Percentiles rank a stretch among this genome's conserved stretches.
Evolutionary conservation across 805 yeast genomes (phyloP).

Genomic region (Teunomyces kruisii): DNA sequence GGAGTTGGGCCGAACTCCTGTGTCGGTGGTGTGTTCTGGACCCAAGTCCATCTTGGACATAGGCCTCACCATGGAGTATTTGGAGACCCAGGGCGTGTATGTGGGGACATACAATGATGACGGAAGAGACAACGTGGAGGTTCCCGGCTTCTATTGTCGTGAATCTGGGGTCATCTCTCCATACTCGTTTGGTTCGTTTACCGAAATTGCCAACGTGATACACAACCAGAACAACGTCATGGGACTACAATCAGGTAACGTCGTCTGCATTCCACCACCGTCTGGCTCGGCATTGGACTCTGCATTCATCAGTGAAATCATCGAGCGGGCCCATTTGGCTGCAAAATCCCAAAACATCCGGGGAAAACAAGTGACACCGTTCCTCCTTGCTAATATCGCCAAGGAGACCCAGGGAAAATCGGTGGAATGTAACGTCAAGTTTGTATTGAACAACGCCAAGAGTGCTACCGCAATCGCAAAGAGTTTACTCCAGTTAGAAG

Average conservation of each 20-base stretch:
- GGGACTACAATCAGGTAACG: slow-evolving; percentile 61
- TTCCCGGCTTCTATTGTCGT: slow-evolving; percentile 83
- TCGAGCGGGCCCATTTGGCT: slow-evolving; percentile 55
- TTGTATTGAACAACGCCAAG: slow-evolving; percentile 74
- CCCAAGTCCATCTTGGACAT: slow-evolving; percentile 86
- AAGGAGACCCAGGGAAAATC: slow-evolving; percentile 68
- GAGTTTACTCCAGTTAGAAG: slow-evolving; percentile 42
- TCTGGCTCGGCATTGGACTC: slow-evolving; percentile 55
- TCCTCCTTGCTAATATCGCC: slow-evolving; percentile 63
- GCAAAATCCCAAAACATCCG: slow-evolving; percentile 52
- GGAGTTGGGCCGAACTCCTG: slow-evolving; percentile 79
- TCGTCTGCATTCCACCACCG: slow-evolving; percentile 86
- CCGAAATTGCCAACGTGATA: slow-evolving; percentile 64
- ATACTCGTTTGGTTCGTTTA: slow-evolving; percentile 51
- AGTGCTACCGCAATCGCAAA: slow-evolving; percentile 68
- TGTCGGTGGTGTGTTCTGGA: slow-evolving; percentile 90
- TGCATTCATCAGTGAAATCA: slow-evolving; percentile 51
- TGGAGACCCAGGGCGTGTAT: slow-evolving; percentile 89
- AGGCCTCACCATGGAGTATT: slow-evolving; percentile 74
- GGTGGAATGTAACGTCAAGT: slow-evolving; percentile 66
- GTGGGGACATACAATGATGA: slow-evolving; percentile 65
- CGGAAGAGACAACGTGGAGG: slow-evolving; percentile 40
- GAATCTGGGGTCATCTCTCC: slow-evolving; percentile 77
- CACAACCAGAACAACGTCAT: slow-evolving; percentile 43
- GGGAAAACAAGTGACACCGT: slow-evolving; percentile 84